Base-by-base conservation (phyloP, 441 rosid species). In the California macrophylla region DNA sequence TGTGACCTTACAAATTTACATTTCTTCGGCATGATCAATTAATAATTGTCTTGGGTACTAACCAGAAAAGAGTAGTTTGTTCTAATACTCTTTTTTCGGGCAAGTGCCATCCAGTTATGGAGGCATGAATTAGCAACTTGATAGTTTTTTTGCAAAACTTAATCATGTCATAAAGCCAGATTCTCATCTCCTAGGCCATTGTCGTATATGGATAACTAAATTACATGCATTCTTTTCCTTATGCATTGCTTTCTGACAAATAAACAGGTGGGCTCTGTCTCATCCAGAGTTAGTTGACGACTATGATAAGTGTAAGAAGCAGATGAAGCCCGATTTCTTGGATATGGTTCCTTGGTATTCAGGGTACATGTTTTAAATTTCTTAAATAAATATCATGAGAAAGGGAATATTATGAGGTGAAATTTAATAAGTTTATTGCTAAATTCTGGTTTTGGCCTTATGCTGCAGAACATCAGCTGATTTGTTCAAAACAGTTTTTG, bases 321-420 rank as follows among this genome's bases (percentile, higher is more conserved):
- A 95, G 75, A 73, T 87, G 91, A 95, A 85, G 81, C 99, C 99
- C 52, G 86, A 90, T 78, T 95, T 95, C 80, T 77, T 95, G 83
- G 99, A 92, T 72, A 95, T 95, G 99, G 99, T 95, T 81, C 99
- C 99, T 74, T 95, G 99, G 99, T 95, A 95, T 80, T 95, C 99
- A 66, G 99, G 99, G 99, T 95, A 87, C 40, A 72, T 65, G 66
- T 64, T 66, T 77, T 60, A 18, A 23, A 36, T 60, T 20, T 15
- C 24, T 52, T 63, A 20, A 69, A 7, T 8, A 0, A n/a, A 29
- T 32, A 45, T 30, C 5, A 64, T 4, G 24, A 18, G 6, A 9
- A 28, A 65, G 9, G 5, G 4, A 38, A 42, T 4, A 29, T 7
- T 50, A 20, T 64, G 16, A 13, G 52, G 12, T 3, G 62, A 30